Evolutionary conservation across 208 protist species (phyloP).

Genomic region (Leishmania arabica): DNA sequence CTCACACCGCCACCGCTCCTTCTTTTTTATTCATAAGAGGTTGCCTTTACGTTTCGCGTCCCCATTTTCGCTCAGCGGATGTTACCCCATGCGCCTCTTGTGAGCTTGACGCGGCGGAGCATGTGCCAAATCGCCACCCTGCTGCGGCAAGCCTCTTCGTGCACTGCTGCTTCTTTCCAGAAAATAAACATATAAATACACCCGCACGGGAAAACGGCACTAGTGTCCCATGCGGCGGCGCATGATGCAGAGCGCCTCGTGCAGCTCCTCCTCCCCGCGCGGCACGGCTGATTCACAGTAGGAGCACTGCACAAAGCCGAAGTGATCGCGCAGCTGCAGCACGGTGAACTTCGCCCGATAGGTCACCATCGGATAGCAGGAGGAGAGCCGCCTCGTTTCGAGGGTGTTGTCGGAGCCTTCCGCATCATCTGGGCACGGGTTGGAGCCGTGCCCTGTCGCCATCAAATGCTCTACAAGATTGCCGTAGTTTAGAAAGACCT

Average conservation of each 20-base stretch:
- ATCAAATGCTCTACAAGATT: constrained; percentile 63
- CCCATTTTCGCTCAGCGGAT: neutral
- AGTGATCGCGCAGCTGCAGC: constrained; percentile 39
- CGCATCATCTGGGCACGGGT: neutral
- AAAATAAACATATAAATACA: neutral
- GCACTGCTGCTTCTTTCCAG: neutral
- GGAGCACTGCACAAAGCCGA: constrained; percentile 41
- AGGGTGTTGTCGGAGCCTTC: neutral
- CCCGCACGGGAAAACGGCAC: too few species aligned
- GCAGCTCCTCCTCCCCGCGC: constrained; percentile 21
- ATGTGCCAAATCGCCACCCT: neutral
- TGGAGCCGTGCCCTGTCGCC: constrained; percentile 29
- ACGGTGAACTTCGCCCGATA: constrained; percentile 60
- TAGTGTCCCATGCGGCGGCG: constrained; percentile 7
- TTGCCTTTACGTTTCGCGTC: neutral
- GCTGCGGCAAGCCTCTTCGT: neutral
- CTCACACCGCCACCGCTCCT: neutral
- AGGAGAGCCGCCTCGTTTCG: neutral
- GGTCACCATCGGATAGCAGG: constrained; percentile 41
- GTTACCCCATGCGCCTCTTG: neutral
- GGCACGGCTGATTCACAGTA: constrained; percentile 42
- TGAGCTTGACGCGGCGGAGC: neutral
- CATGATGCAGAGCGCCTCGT: constrained; percentile 35
- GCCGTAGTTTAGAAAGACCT: constrained; percentile 65
- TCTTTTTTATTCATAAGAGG: neutral